These are phyloP conservation scores for Apiospora aurea DNA, from an alignment of 2,329 filamentous ascomycete species.

Conservation along the genomic window DNA sequence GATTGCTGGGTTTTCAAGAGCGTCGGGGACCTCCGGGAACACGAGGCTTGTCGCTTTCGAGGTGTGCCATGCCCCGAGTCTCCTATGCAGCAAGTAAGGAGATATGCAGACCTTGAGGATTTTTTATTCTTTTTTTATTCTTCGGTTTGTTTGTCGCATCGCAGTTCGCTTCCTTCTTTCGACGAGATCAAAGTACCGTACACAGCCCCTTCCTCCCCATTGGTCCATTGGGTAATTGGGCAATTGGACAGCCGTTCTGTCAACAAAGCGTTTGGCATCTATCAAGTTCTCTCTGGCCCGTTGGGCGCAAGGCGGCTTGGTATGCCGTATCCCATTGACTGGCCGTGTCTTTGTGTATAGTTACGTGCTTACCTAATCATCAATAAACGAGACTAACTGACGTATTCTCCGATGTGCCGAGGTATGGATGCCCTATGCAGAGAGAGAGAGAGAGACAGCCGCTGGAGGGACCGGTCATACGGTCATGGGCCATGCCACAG, in stretches of 20 bases:
- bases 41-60: background rate
- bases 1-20: background rate
- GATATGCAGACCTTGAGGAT: conserved; percentile 2
- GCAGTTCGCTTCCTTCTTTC: background rate
- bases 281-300: background rate
- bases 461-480: background rate
- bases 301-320: conserved; percentile 7
- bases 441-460: background rate
- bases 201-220: background rate
- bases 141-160: background rate
- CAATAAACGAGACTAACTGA: background rate
- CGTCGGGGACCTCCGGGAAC: background rate
- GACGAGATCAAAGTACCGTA: background rate
- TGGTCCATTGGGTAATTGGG: background rate
- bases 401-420: background rate
- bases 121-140: no score
- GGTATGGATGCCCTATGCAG: background rate
- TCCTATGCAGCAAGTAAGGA: conserved; percentile 8
- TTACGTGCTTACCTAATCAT: background rate
- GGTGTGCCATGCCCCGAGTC: background rate
- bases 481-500: background rate
- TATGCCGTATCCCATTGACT: background rate
- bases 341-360: background rate
- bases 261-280: conserved; percentile 1
- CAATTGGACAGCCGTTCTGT: conserved; percentile 10